Percentiles rank a stretch among this genome's conserved stretches.
Conservation (phyloP, 805 yeast species). For the Wickerhamiella siamensis region DNA sequence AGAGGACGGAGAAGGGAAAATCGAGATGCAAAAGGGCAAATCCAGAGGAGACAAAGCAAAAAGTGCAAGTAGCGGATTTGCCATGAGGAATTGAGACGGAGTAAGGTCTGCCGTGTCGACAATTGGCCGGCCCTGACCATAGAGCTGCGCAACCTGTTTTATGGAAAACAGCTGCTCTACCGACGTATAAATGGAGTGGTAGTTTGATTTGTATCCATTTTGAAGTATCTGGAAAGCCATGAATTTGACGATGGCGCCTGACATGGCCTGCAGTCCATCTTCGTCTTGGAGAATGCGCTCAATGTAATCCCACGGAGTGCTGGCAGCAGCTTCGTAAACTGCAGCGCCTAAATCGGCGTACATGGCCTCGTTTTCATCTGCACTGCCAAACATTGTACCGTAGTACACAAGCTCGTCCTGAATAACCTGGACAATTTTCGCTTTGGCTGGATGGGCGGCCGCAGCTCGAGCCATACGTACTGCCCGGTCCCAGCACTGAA, state of each 20-base stretch:
- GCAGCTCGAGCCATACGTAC: constrained; percentile 4
- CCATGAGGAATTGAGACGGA: constrained; percentile 42
- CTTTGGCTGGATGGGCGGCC: neutral
- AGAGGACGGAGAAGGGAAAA: constrained; percentile 26
- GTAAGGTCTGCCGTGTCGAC: constrained; percentile 29
- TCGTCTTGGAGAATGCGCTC: neutral
- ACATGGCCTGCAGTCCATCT: neutral
- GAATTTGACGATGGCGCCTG: neutral
- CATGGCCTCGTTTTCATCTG: constrained; percentile 13
- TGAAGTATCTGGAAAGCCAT: neutral
- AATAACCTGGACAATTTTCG: constrained; percentile 4
- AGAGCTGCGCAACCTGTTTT: constrained; percentile 44
- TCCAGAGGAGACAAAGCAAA: constrained; percentile 62
- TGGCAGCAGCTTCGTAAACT: neutral
- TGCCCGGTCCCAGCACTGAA: constrained; percentile 8
- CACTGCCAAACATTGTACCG: constrained; percentile 14
- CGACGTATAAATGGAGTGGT: constrained; percentile 35
- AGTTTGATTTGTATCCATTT: constrained; percentile 28
- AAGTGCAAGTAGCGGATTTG: constrained; percentile 59
- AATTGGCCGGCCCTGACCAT: constrained; percentile 47
- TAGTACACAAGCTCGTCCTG: constrained; percentile 7
- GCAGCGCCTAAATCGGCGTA: constrained; percentile 5
- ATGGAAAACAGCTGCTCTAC: constrained; percentile 42
- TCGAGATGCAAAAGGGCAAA: constrained; percentile 34
- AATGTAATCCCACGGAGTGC: constrained; percentile 1